phyloP scores from a whole-genome alignment of 75 land plant species.

The Pinus albicaulis region DNA sequence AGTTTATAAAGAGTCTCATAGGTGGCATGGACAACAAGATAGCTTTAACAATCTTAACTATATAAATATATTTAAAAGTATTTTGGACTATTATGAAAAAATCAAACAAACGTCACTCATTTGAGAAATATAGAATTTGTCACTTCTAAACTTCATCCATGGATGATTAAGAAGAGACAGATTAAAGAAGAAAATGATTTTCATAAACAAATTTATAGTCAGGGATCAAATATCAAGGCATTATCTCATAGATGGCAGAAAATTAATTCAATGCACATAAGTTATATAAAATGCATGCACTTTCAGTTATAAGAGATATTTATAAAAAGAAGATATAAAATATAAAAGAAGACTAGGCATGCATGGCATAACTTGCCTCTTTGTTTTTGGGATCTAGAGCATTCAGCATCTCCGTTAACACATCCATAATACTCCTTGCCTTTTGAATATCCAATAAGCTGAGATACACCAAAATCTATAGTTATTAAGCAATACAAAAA shows the following conservation, averaged over 20 bases:
- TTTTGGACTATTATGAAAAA: not conserved
- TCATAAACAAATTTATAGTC: slow-evolving; percentile 1
- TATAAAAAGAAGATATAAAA: no score
- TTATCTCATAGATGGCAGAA: not conserved
- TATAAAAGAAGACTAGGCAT: no score
- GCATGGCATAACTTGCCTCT: slow-evolving; percentile 17
- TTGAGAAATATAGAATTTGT: not conserved
- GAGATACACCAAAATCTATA: slow-evolving; percentile 1
- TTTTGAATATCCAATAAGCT: slow-evolving; percentile 26
- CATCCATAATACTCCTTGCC: slow-evolving; percentile 35
- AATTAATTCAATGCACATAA: not conserved
- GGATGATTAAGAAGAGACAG: not conserved
- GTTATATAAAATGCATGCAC: not conserved
- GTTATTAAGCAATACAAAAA: not conserved
- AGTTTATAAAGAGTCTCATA: not conserved
- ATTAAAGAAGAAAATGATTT: not conserved
- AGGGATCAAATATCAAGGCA: not conserved
- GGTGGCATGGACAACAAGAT: not conserved
- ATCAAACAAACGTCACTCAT: not conserved
- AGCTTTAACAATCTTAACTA: not conserved
- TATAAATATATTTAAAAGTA: not conserved
- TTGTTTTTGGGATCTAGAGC: slow-evolving; percentile 39
- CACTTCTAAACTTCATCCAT: not conserved
- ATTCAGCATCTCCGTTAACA: slow-evolving; percentile 42
- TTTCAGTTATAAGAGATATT: not conserved